Base-by-base conservation (phyloP, 257 asterid genomes). In the Orobanche coerulescens region DNA sequence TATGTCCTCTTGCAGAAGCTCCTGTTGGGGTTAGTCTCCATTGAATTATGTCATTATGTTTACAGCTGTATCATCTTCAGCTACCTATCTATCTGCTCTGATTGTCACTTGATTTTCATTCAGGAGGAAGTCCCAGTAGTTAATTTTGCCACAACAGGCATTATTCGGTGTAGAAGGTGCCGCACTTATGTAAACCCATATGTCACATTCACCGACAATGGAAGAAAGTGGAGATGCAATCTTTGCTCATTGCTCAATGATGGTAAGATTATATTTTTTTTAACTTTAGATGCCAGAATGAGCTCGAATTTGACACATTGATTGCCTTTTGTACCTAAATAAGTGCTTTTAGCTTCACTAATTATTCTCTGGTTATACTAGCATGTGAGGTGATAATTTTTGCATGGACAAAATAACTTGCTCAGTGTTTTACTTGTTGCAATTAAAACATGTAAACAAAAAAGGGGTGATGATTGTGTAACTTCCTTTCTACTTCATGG, bases 171-270 rank as follows among this genome's bases (percentile, higher is more conserved):
- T 72, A 80, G 85, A 75, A 86, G 83, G 77, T 89, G 97, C 74
- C 95, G 94, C 33, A 82, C 94, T 12, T 82, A 84, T 71, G 79
- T 89, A 65, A 89, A 89, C 69, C 97, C 97, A 5, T 84, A 64
- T 44, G 86, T 82, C 72, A 49, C 85, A n/a, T 89, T 86, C 73
- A 70, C 85, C 25, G 95, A 89, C 39, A 73, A 78, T 71, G 97
- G 95, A 66, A 82, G 89, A 73, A 84, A 79, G 78, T 89, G 96
- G 96, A 81, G 76, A 65, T 89, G 96, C 81, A 89, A 89, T 70
- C 84, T 89, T 49, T 86, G 97, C 68, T 75, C 91, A 20, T 71
- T 78, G 63, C 82, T 77, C 54, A 90, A 90, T 74, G 87, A 90
- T 53, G 97, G 95, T 87, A 71, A 64, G 22, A n/a, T n/a, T n/a